These are phyloP conservation scores for Echeveria elegans DNA, from an alignment of 164 flowering plant genomes.

Conservation along the genomic window DNA sequence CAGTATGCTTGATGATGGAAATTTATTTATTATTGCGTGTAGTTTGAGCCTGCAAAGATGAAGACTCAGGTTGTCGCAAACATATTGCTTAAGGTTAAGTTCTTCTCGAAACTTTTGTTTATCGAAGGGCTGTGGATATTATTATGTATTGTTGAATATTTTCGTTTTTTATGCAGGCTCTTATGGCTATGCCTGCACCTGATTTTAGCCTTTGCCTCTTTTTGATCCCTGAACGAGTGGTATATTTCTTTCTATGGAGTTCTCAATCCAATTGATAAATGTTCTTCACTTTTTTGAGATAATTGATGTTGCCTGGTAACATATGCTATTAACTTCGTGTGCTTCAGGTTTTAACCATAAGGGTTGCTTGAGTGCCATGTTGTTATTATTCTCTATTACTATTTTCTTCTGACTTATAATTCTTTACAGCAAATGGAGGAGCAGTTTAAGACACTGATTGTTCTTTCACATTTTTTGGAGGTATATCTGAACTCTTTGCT, in stretches of 20 bases:
- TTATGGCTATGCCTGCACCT: conserved; percentile 98
- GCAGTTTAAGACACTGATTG: conserved; percentile 86
- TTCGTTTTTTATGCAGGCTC: conserved; percentile 47
- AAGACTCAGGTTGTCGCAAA: conserved; percentile 79
- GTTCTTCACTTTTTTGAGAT: too few species aligned
- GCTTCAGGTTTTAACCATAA: too few species aligned
- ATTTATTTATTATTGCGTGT: conserved; percentile 12
- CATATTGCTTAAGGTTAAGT: conserved; percentile 83
- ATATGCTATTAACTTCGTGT: background rate
- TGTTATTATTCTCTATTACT: too few species aligned
- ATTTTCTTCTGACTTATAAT: too few species aligned
- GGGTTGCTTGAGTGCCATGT: too few species aligned
- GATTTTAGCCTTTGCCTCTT: conserved; percentile 98
- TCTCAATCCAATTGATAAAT: background rate
- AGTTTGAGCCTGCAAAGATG: conserved; percentile 97
- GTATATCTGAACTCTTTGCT: conserved; percentile 24
- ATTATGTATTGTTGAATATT: background rate
- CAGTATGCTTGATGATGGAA: background rate
- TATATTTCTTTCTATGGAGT: conserved; percentile 17
- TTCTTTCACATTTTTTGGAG: conserved; percentile 92
- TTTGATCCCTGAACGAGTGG: conserved; percentile 96
- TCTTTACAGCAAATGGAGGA: conserved; percentile 99
- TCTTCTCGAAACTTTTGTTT: background rate
- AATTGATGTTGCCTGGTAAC: too few species aligned
- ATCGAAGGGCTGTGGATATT: background rate